Evolutionary conservation across 2,329 filamentous ascomycete genomes (phyloP).

Genomic region (Aspergillus sclerotialis): DNA sequence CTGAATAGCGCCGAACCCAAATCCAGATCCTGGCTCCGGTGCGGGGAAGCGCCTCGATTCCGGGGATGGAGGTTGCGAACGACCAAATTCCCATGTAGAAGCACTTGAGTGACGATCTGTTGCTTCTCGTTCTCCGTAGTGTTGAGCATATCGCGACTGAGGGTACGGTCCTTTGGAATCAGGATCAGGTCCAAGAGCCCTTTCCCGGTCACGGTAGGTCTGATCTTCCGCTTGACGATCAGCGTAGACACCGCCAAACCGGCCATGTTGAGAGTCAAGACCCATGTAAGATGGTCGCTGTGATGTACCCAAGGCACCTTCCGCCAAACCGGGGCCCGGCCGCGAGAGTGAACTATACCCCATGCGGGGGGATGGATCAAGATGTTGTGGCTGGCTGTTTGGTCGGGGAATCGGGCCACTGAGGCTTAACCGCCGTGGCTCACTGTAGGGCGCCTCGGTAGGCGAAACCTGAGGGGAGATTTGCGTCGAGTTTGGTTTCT

Average conservation of each 20-base stretch:
- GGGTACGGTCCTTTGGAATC: slow-evolving; percentile 21
- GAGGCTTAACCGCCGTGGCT: slow-evolving; percentile 37
- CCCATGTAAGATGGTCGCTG: slow-evolving; percentile 23
- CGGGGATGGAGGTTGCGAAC: slow-evolving; percentile 32
- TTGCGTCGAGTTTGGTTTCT: slow-evolving; percentile 27
- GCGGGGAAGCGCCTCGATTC: slow-evolving; percentile 29
- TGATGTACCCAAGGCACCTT: slow-evolving; percentile 15
- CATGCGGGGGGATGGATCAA: slow-evolving; percentile 25
- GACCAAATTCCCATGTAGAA: slow-evolving; percentile 29
- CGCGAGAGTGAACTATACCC: slow-evolving; percentile 31
- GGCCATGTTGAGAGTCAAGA: slow-evolving; percentile 23
- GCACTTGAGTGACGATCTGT: slow-evolving; percentile 18
- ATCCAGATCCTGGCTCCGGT: slow-evolving; percentile 23
- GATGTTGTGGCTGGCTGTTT: slow-evolving; percentile 34
- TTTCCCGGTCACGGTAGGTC: slow-evolving; percentile 27
- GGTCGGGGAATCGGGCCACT: slow-evolving; percentile 37
- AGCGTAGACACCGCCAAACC: slow-evolving; percentile 25
- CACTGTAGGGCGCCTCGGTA: slow-evolving; percentile 26
- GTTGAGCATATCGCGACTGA: slow-evolving; percentile 22
- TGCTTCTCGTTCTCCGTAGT: slow-evolving; percentile 27
- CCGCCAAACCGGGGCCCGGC: slow-evolving; percentile 16
- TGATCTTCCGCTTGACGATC: slow-evolving; percentile 31
- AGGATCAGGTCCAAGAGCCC: slow-evolving; percentile 19
- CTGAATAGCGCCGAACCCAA: slow-evolving; percentile 35
- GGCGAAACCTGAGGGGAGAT: slow-evolving; percentile 28